Evolutionary conservation across 495 filamentous ascomycete genomes (phyloP).

Genomic region (Talaromyces proteolyticus): DNA sequence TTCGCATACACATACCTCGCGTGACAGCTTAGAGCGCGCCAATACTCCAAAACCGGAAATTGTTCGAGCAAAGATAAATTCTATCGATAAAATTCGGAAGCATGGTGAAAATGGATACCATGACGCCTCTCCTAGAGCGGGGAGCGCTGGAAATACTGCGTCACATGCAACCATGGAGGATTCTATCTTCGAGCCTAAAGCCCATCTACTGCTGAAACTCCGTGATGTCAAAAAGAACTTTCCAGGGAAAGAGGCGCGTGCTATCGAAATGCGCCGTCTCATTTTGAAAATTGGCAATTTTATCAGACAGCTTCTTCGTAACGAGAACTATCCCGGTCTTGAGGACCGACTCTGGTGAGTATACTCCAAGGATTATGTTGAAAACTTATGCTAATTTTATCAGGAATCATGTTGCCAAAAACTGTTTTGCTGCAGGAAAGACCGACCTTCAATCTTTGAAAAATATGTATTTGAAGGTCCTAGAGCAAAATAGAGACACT

Average conservation of each 20-base stretch:
- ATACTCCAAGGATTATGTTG: neutral
- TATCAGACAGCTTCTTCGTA: constrained; percentile 20
- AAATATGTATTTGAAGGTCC: constrained; percentile 40
- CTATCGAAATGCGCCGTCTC: constrained; percentile 37
- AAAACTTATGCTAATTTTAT: too few relatives aligned
- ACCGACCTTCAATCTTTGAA: constrained; percentile 7
- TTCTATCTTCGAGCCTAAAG: constrained; percentile 43
- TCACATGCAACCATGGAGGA: constrained; percentile 30
- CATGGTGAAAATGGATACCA: constrained; percentile 17
- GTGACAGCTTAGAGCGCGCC: constrained; percentile 42
- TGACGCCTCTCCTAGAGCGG: constrained; percentile 30
- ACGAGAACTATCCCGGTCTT: constrained; percentile 19
- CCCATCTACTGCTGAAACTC: constrained; percentile 54
- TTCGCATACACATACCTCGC: constrained; percentile 38
- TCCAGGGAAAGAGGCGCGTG: constrained; percentile 52
- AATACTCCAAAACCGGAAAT: constrained; percentile 23
- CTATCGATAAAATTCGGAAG: constrained; percentile 6
- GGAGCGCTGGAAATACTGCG: constrained; percentile 1
- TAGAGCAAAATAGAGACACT: constrained; percentile 4
- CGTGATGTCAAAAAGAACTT: constrained; percentile 53
- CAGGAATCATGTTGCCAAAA: constrained; percentile 42
- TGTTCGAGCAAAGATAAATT: neutral
- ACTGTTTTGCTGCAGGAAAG: constrained; percentile 35
- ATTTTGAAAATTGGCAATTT: constrained; percentile 45
- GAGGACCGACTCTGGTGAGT: constrained; percentile 44